Evolutionary conservation across 2,329 filamentous ascomycete genomes (phyloP), one percentile per base, ranked within the genome.

Genomic region (Cordyceps javanica): DNA sequence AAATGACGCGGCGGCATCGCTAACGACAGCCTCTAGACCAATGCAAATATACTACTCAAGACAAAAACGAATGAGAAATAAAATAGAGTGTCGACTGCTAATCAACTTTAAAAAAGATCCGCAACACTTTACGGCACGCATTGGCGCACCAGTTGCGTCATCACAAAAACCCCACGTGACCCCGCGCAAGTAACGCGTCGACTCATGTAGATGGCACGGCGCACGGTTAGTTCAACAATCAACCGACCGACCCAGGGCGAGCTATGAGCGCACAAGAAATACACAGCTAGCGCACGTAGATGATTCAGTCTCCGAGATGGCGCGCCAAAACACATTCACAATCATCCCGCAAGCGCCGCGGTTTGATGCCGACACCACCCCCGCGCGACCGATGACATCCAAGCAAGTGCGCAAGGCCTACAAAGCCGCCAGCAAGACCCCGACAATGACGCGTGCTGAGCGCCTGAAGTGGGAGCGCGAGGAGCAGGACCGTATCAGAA

Each of bases 401-500:
- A 75, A 74, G 50, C 73, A 76, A 52, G 71, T 70, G 32, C 70
- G 70, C 57, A 72, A 73, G 38, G 72, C 71, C 10, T 70, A 76
- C 63, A 68, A 69, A 57, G 67, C 66, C 0, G 64, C 70, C 25
- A 74, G 67, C 26, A 66, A 68, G 14, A 62, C 58, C 2, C 70
- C 72, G 16, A 63, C 65, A 68, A 59, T 81, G 74, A 66, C 72
- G 63, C 62, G 71, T 71, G 68, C 69, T 63, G 61, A 81, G 67
- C 70, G 60, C 39, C 60, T 65, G n/a, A 66, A 68, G 30, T 68
- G 71, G 48, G 75, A 79, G 50, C 70, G 67, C 25, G 73, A 72
- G 44, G 80, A 85, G 60, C 80, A 82, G 62, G 80, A 82, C 58
- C 72, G 77, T n/a, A 81, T 82, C 36, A 70, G 75, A 5, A 76